These are phyloP conservation scores for Candida nitratophila DNA, from an alignment of 805 yeast species.

Conservation along the genomic window DNA sequence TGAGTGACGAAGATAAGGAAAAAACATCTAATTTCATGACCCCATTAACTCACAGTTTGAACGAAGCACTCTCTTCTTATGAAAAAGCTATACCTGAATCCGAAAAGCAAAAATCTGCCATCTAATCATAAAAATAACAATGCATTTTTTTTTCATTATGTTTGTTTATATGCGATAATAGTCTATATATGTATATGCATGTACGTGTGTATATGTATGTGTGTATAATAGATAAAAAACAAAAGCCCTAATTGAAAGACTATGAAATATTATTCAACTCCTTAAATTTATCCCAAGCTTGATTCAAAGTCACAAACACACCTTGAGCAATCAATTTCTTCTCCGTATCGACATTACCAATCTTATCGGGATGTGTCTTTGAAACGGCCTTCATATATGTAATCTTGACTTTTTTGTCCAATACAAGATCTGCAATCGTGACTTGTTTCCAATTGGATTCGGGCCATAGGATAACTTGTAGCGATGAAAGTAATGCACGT, in stretches of 20 bases:
- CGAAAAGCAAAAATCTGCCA: background rate
- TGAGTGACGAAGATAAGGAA: slow-evolving; percentile 4
- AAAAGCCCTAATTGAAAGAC: no score
- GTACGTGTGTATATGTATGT: background rate
- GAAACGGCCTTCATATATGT: slow-evolving; percentile 77
- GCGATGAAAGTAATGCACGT: slow-evolving; percentile 64
- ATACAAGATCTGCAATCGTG: slow-evolving; percentile 65
- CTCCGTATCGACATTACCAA: slow-evolving; percentile 56
- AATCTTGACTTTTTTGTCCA: slow-evolving; percentile 85
- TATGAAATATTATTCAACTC: slow-evolving; percentile 36
- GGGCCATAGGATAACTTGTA: slow-evolving; percentile 65
- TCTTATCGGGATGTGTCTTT: slow-evolving; percentile 79
- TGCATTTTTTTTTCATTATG: no score
- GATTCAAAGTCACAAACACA: slow-evolving; percentile 75
- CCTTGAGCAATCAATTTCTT: slow-evolving; percentile 79
- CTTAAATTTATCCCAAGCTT: slow-evolving; percentile 86
- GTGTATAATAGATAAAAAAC: background rate
- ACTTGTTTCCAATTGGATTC: slow-evolving; percentile 61
- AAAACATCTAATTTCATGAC: slow-evolving; percentile 19
- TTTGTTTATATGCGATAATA: no score
- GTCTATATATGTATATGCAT: no score
- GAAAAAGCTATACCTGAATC: slow-evolving; percentile 26
- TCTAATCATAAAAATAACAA: no score
- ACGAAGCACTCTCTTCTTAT: slow-evolving; percentile 40
- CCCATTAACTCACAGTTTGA: slow-evolving; percentile 38